Evolutionary conservation across 345 rosid genomes (phyloP).

Genomic region (Microthlaspi erraticum): DNA sequence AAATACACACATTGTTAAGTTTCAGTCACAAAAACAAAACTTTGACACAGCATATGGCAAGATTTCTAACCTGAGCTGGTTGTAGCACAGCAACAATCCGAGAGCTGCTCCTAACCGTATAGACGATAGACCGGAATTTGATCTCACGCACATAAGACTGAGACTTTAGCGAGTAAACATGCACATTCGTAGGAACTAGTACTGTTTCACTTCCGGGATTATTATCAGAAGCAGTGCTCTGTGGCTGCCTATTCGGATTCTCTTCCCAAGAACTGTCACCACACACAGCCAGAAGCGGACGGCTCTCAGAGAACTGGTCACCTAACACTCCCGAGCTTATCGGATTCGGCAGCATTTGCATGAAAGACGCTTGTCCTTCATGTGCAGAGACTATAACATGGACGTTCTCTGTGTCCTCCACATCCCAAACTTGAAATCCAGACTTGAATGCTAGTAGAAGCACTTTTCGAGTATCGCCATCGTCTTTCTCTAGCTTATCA

Average conservation of each 20-base stretch:
- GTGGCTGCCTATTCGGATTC: slow-evolving; percentile 48
- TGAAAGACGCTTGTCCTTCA: slow-evolving; percentile 79
- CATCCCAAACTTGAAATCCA: slow-evolving; percentile 98
- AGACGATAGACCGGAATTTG: slow-evolving; percentile 75
- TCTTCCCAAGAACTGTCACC: slow-evolving; percentile 59
- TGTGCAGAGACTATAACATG: slow-evolving; percentile 70
- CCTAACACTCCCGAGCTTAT: slow-evolving; percentile 42
- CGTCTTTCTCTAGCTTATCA: slow-evolving; percentile 78
- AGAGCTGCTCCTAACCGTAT: slow-evolving; percentile 87
- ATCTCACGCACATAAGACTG: slow-evolving; percentile 72
- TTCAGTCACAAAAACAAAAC: slow-evolving; percentile 11
- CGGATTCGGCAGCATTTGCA: slow-evolving; percentile 88
- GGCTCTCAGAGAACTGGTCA: slow-evolving; percentile 60
- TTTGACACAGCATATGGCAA: background rate
- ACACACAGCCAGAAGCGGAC: slow-evolving; percentile 83
- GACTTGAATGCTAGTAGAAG: slow-evolving; percentile 80
- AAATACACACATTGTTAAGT: slow-evolving; percentile 35
- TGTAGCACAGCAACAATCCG: slow-evolving; percentile 86
- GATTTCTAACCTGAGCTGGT: slow-evolving; percentile 69
- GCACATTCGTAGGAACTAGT: slow-evolving; percentile 59
- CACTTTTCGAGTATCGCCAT: slow-evolving; percentile 56
- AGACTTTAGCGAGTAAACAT: slow-evolving; percentile 79
- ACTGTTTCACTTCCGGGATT: slow-evolving; percentile 46
- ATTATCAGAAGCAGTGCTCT: slow-evolving; percentile 48
- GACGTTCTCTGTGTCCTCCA: slow-evolving; percentile 85